These are phyloP conservation scores for Ceratobasidium theobromae DNA, from an alignment of 1,284 basidiomycete species.

Conservation along the genomic window DNA sequence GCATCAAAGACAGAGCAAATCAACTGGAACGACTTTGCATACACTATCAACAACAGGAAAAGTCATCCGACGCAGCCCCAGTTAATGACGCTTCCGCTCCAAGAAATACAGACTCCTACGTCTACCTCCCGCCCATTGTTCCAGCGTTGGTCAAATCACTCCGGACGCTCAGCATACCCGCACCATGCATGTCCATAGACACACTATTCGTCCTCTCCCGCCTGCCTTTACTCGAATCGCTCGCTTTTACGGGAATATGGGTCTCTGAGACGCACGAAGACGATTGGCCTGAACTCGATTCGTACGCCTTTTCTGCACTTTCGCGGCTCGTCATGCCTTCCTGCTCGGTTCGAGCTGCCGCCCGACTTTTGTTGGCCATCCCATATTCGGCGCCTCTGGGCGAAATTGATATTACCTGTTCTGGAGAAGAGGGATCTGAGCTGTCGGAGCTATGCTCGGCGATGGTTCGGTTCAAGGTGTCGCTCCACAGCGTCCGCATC, in stretches of 20 bases:
- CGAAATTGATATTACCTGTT: background rate
- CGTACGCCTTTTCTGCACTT: background rate
- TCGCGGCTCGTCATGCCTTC: background rate
- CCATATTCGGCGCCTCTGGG: background rate
- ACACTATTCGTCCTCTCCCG: constrained; percentile 1
- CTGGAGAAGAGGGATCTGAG: background rate
- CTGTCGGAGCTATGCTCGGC: background rate
- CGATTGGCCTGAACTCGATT: constrained; percentile 9
- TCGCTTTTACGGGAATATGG: constrained; percentile 8
- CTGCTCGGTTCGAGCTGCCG: background rate
- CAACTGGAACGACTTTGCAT: constrained; percentile 5
- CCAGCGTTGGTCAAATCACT: background rate
- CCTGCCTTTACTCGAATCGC: background rate
- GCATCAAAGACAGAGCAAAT: background rate
- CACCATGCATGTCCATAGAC: constrained; percentile 17
- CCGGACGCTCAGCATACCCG: background rate
- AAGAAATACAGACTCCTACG: constrained; percentile 3
- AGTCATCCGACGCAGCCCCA: background rate
- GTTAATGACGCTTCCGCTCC: background rate
- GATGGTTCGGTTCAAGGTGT: constrained; percentile 11
- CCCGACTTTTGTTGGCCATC: background rate
- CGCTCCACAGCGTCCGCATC: background rate
- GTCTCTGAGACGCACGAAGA: constrained; percentile 5
- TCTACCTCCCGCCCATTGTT: constrained; percentile 13
- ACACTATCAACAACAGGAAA: background rate